phyloP scores from a whole-genome alignment of 2,329 filamentous ascomycete species.

The Pseudogymnoascus sp. region DNA sequence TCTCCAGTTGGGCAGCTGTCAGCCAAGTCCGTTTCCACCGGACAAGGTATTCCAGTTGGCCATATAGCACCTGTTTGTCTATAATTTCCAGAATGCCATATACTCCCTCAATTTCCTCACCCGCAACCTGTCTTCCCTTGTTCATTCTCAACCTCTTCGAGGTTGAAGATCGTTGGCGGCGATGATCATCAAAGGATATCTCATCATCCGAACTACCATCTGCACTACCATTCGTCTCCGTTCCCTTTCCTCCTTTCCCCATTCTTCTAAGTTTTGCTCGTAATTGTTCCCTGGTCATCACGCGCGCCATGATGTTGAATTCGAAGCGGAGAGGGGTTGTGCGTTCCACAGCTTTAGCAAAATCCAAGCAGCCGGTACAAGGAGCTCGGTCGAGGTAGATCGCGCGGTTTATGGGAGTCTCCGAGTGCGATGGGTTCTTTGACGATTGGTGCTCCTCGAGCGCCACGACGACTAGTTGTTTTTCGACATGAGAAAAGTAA shows the following conservation, averaged over 20 bases:
- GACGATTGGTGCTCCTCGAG: neutral
- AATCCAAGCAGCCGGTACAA: neutral
- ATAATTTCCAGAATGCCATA: neutral
- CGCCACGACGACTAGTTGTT: neutral
- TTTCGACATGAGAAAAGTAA: neutral
- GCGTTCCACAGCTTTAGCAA: neutral
- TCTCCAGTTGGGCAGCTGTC: neutral
- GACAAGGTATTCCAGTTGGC: neutral
- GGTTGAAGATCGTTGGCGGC: neutral
- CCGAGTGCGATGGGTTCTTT: fast-evolving
- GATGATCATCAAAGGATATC: too few relatives aligned
- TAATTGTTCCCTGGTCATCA: neutral
- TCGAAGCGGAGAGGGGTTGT: neutral
- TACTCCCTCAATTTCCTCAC: neutral
- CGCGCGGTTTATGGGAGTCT: neutral
- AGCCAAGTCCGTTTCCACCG: neutral
- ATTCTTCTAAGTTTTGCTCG: neutral
- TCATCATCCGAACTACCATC: neutral
- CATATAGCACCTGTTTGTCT: neutral
- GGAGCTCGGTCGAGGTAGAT: neutral
- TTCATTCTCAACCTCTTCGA: neutral
- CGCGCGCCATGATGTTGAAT: neutral
- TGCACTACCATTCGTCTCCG: neutral
- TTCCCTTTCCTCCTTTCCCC: too few relatives aligned
- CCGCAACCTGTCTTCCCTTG: neutral